Evolutionary conservation across 805 yeast species (phyloP), one percentile per base, ranked within the genome.

Genomic region (Candida pseudofarinosa): DNA sequence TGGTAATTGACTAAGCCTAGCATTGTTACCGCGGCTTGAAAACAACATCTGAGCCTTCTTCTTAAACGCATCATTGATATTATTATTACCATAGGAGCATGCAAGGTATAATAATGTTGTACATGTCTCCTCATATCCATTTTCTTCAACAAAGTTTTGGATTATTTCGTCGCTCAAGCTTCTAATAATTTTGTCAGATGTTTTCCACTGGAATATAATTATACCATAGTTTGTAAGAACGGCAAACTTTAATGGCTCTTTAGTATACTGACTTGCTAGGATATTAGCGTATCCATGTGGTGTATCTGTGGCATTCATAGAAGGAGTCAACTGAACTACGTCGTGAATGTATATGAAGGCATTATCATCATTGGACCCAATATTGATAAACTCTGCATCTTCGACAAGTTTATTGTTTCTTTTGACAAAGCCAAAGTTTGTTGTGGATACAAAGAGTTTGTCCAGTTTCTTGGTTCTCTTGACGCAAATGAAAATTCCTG

Each of bases 111-210:
- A 71, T 8, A 97, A 85, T 1, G 93, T 82, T 0, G 96, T 83
- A 56, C 97, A 91, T 3, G 95, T 83, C 60, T 95, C 99, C 40
- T 86, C 81, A 40, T 83, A 76, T 4, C 98, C 97, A 59, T 88
- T 89, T 42, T 85, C 83, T 38, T 78, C 76, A 14, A 83, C 79
- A 57, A 88, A 88, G 40, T 82, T 76, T 40, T 81, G 74, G 40
- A 87, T 77, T 16, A 85, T 81, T 32, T 67, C 72, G 33, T 83
- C 90, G 39, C 81, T 79, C 43, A 87, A 66, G 0, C 84, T 67
- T 56, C 84, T 85, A 49, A 91, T 75, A 4, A 88, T 76, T 58
- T 83, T 77, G 58, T 84, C 90, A 4, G 96, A 93, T 2, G 89
- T 83, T 59, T 88, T 77, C 52, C 83, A 83, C 50, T 83, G 81